These are phyloP conservation scores for Sequoiadendron giganteum DNA, from an alignment of 75 land plant species.

Conservation along the genomic window DNA sequence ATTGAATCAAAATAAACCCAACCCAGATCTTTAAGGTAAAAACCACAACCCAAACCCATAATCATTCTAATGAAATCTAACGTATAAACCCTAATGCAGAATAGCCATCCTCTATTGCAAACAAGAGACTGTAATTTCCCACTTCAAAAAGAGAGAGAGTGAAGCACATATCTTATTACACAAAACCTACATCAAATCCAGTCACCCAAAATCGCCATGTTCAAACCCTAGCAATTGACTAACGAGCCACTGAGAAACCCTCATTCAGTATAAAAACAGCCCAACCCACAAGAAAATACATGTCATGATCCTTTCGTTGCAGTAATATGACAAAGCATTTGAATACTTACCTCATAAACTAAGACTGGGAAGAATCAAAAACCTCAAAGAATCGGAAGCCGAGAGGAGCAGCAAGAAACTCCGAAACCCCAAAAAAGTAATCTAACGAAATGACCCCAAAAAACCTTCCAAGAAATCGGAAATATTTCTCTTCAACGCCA, in stretches of 20 bases:
- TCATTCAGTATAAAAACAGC: no score
- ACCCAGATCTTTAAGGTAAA: background rate
- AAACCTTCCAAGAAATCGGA: background rate
- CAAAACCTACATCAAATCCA: no score
- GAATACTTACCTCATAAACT: slow-evolving; percentile 53
- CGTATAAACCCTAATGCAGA: no score
- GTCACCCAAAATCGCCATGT: no score
- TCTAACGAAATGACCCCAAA: background rate
- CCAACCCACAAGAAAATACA: no score
- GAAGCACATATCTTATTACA: no score
- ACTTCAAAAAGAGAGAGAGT: no score
- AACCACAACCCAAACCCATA: background rate
- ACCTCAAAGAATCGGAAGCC: background rate
- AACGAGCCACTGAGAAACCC: no score
- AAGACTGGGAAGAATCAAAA: slow-evolving; percentile 31
- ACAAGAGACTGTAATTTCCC: no score
- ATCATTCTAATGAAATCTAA: no score
- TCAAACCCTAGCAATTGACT: no score
- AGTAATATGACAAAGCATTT: background rate
- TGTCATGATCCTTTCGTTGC: background rate
- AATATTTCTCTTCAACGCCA: background rate
- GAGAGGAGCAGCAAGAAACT: background rate
- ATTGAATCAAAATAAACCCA: no score
- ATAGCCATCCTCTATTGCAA: background rate
- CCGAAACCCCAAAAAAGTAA: background rate